phyloP scores from a whole-genome alignment of 2,329 filamentous ascomycete species.

The Grosmannia clavigera region DNA sequence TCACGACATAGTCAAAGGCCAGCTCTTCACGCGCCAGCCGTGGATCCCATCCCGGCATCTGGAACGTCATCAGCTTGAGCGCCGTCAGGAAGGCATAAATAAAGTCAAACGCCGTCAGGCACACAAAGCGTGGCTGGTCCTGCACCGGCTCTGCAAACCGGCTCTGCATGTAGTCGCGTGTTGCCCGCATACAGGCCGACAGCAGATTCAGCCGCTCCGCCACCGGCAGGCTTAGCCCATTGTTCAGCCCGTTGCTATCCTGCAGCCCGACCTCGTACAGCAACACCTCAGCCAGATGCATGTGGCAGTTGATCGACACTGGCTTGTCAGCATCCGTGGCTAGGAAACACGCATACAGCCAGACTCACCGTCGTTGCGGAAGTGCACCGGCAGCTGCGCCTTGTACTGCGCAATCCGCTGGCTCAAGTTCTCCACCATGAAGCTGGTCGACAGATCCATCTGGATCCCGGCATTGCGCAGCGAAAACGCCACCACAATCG shows the following conservation, averaged over 20 bases:
- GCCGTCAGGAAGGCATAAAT: constrained; percentile 32
- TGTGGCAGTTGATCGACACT: constrained; percentile 17
- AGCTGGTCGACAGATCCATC: constrained; percentile 22
- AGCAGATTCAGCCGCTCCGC: constrained; percentile 31
- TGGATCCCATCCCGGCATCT: constrained; percentile 33
- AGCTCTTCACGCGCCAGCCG: constrained; percentile 24
- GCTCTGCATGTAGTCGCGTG: constrained; percentile 26
- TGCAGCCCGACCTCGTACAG: constrained; percentile 34
- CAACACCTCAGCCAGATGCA: constrained; percentile 32
- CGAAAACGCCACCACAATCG: constrained; percentile 29
- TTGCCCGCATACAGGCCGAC: constrained; percentile 29
- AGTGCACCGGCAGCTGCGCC: constrained; percentile 2
- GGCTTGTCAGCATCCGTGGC: neutral
- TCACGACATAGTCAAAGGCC: constrained; percentile 19
- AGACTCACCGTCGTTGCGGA: constrained; percentile 1
- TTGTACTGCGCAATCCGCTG: constrained; percentile 26
- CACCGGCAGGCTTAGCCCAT: constrained; percentile 18
- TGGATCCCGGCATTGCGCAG: constrained; percentile 19
- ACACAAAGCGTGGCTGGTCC: constrained; percentile 27
- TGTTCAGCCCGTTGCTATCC: constrained; percentile 20
- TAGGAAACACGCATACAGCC: neutral
- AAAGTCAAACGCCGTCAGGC: constrained; percentile 33
- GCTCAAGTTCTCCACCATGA: constrained; percentile 30
- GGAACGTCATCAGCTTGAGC: constrained; percentile 33
- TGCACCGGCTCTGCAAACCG: constrained; percentile 12